Evolutionary conservation across 306 rosid species (phyloP).

Genomic region (Potentilla sterilis): DNA sequence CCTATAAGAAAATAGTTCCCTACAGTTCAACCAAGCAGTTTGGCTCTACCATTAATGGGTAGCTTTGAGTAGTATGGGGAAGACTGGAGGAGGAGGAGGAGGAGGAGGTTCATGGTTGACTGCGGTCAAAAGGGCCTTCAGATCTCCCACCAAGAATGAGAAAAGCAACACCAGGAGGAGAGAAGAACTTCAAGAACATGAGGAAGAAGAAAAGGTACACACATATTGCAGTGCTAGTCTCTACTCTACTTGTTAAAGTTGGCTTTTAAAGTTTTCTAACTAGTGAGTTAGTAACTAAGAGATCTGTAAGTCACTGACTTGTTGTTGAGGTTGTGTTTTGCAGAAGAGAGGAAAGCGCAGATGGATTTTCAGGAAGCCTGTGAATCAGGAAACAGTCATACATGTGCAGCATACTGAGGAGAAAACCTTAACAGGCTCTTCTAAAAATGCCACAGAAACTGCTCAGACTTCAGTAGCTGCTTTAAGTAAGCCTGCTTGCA

Average conservation of each 20-base stretch:
- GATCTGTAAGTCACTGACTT: constrained; percentile 1
- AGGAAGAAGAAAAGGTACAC: constrained; percentile 49
- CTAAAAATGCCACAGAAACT: constrained; percentile 15
- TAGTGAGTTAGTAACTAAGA: neutral
- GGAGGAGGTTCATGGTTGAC: constrained; percentile 47
- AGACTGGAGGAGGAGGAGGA: constrained; percentile 37
- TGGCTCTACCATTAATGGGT: neutral
- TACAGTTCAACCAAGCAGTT: neutral
- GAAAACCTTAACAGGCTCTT: constrained; percentile 21
- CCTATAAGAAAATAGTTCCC: neutral
- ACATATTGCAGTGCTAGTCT: neutral
- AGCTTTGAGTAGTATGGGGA: constrained; percentile 35
- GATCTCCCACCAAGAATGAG: constrained; percentile 44
- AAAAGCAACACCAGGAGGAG: constrained; percentile 40
- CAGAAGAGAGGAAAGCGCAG: constrained; percentile 56
- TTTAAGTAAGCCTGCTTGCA: neutral
- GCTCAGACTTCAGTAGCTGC: constrained; percentile 5
- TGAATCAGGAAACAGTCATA: constrained; percentile 31
- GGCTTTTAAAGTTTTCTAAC: neutral
- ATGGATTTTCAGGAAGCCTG: constrained; percentile 51
- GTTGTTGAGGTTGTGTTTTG: constrained; percentile 3
- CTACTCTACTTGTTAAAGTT: neutral
- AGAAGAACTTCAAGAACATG: constrained; percentile 42
- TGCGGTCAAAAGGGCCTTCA: constrained; percentile 49
- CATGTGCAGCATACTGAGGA: constrained; percentile 27